Base-by-base conservation (phyloP, 352 stramenopile genomes). In the Phytophthora brassicae region DNA sequence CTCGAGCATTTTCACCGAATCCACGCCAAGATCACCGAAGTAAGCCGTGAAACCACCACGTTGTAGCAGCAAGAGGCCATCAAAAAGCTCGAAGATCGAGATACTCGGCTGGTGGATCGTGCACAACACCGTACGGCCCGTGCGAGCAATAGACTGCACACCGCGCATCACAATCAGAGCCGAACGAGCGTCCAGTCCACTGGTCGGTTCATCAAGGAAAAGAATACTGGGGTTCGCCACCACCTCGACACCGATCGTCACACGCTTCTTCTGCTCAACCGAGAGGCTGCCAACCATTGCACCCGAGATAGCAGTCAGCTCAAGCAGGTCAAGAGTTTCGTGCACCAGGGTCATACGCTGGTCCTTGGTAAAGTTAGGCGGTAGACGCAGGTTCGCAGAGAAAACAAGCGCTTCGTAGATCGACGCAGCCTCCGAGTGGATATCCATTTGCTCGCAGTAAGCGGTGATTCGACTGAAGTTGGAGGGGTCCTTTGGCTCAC, bases 141-240 rank as follows among this genome's bases (percentile, higher is more conserved):
- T 94, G 4, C 78, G 72, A 13, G 87, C 75, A 33, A 97, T 44
- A 11, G 84, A 79, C 23, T 73, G 69, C 36, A 97, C 74, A 6
- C 78, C 76, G 8, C 38, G 38, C 38, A 44, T 44, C 5, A 44
- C 38, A 17, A 44, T 44, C 38, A 44, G 6, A 6, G 8, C 73
- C 24, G 90, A 81, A 13, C 76, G 82, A 3, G 81, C 72, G 63
- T 97, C 90, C 14, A 98, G 65, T 11, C 88, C 84, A 55, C 66
- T 87, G 0, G 89, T 98, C 0, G 92, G 90, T 59, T 97, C 94
- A 52, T 97, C 92, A 24, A 98, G 55, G 59, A 98, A 96, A 46
- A 98, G 60, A 28, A 98, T 75, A 49, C 89, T 89, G 23, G 93
- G 92, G 63, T 97, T 97, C 6, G 83, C 70, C 7, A 95, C 91